These are phyloP conservation scores for Tanacetum coccineum DNA, from an alignment of 129 eudicot genomes.

Conservation along the genomic window DNA sequence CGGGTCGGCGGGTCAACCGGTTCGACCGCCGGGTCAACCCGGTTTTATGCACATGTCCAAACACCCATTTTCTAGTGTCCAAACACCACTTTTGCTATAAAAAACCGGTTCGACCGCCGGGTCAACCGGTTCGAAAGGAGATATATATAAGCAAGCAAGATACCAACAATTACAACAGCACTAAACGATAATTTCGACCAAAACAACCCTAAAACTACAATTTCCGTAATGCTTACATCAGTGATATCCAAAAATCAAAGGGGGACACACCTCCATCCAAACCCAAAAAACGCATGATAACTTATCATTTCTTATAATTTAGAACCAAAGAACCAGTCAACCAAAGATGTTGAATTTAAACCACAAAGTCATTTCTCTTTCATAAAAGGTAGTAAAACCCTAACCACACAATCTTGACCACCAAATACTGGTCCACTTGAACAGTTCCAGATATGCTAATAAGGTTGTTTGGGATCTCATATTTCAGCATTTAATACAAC, in stretches of 20 bases:
- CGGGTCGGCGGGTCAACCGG: too few relatives aligned
- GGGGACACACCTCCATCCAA: too few relatives aligned
- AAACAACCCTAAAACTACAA: too few relatives aligned
- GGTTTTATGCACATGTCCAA: too few relatives aligned
- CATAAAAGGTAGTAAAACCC: slow-evolving; percentile 20
- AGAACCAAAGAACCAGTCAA: slow-evolving; percentile 12
- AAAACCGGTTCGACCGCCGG: too few relatives aligned
- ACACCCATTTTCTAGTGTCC: too few relatives aligned
- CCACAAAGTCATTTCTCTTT: background rate
- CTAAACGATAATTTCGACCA: background rate
- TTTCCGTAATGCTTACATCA: too few relatives aligned
- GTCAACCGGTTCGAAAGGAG: background rate
- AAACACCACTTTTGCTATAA: too few relatives aligned
- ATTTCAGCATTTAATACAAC: too few relatives aligned
- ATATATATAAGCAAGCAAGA: background rate
- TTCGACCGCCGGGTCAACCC: too few relatives aligned
- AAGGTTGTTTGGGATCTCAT: background rate
- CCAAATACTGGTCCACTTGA: slow-evolving; percentile 3
- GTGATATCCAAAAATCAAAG: too few relatives aligned
- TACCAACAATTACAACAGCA: background rate
- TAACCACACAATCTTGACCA: slow-evolving; percentile 4
- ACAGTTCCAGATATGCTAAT: background rate
- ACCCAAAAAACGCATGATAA: background rate
- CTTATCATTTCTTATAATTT: background rate
- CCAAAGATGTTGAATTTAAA: background rate